Conservation (phyloP, 2,329 filamentous ascomycete species). For the Aspergillus costaricaensis region DNA sequence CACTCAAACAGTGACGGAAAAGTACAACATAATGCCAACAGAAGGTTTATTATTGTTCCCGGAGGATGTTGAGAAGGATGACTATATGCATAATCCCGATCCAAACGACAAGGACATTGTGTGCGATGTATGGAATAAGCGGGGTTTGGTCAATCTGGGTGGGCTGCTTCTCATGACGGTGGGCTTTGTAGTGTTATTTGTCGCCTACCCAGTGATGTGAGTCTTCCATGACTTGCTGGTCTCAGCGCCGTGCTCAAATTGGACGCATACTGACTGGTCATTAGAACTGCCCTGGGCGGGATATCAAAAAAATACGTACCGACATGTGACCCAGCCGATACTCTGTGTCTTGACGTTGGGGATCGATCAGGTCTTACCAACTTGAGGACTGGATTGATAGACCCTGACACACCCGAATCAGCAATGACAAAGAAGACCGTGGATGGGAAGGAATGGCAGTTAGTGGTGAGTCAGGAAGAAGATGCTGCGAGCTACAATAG, state of each 20-base stretch:
- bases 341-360: conserved; percentile 54
- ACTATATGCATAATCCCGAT: conserved; percentile 71
- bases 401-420: conserved; percentile 65
- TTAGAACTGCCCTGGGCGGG: conserved; percentile 60
- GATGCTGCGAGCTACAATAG: neutral
- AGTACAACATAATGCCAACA: conserved; percentile 71
- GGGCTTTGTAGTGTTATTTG: conserved; percentile 65
- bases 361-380: conserved; percentile 59
- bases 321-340: conserved; percentile 40
- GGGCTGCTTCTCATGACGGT: conserved; percentile 61
- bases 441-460: conserved; percentile 62
- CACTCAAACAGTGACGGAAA: conserved; percentile 72
- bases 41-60: conserved; percentile 68
- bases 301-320: conserved; percentile 30
- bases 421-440: conserved; percentile 58
- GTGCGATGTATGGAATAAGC: conserved; percentile 65
- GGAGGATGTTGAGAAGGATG: conserved; percentile 73
- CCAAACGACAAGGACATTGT: conserved; percentile 63
- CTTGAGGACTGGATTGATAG: conserved; percentile 62
- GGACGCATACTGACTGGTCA: neutral
- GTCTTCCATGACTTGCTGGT: conserved; percentile 26
- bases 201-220: conserved; percentile 70
- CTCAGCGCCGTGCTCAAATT: neutral
- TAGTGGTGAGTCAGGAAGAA: conserved; percentile 54
- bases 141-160: conserved; percentile 66